Evolutionary conservation across 108 stramenopile genomes (phyloP).

Genomic region (Cyclostephanos tholiformis): DNA sequence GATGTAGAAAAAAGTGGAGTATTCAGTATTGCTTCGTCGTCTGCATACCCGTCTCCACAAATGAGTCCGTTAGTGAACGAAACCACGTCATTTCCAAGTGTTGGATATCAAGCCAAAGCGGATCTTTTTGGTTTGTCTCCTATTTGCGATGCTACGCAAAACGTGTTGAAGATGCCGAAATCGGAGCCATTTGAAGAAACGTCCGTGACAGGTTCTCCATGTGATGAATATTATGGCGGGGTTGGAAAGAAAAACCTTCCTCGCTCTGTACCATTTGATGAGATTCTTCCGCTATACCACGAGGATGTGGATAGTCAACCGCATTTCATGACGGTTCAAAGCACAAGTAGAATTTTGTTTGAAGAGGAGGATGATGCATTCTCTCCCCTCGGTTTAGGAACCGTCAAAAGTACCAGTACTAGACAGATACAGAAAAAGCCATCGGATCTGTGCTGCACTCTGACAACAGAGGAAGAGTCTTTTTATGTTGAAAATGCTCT

Average conservation of each 20-base stretch:
- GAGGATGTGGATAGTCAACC: background rate
- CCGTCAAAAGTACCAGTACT: slow-evolving; percentile 10
- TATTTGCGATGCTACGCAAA: background rate
- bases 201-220: background rate
- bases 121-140: slow-evolving; percentile 20
- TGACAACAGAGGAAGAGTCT: slow-evolving; percentile 5
- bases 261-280: background rate
- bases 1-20: background rate
- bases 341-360: slow-evolving; percentile 19
- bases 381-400: background rate
- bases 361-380: background rate
- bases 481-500: background rate
- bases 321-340: background rate
- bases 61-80: background rate
- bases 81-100: slow-evolving; percentile 9
- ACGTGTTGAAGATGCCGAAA: background rate
- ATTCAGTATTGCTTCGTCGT: background rate
- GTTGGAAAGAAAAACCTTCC: too few relatives aligned
- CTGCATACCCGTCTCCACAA: slow-evolving; percentile 1
- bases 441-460: background rate
- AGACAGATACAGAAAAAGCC: slow-evolving; percentile 4
- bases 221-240: background rate
- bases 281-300: background rate
- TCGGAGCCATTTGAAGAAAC: background rate
- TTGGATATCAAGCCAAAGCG: slow-evolving; percentile 3